Evolutionary conservation across 345 rosid species (phyloP).

Genomic region (Lenwebbia sp.): DNA sequence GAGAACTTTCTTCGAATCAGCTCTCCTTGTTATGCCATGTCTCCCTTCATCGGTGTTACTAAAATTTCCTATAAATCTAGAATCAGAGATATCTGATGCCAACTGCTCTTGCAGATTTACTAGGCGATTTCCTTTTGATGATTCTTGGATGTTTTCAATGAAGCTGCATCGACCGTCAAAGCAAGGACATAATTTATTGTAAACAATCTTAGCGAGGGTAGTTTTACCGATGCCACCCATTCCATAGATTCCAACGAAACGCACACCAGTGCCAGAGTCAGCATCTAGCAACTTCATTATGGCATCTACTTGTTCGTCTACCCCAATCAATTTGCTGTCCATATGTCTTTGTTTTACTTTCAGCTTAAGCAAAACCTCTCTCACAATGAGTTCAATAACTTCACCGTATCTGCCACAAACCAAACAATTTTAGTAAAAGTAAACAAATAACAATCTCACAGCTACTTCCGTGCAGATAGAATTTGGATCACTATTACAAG

Average conservation of each 20-base stretch:
- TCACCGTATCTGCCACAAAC: not conserved
- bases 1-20: not conserved
- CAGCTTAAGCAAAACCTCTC: not conserved
- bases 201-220: no score
- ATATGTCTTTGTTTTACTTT: not conserved
- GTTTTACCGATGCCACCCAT: not conserved
- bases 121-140: no score
- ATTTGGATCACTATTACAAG: no score
- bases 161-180: no score
- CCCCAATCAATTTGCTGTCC: not conserved
- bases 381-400: not conserved
- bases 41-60: not conserved
- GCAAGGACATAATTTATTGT: no score
- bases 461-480: no score
- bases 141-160: no score
- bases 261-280: not conserved
- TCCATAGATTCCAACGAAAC: not conserved
- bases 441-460: rapidly evolving
- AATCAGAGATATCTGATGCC: no score
- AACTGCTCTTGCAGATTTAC: no score
- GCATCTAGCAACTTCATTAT: not conserved
- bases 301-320: not conserved
- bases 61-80: not conserved
- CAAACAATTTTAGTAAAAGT: no score
- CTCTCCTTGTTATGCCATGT: not conserved